phyloP scores from a whole-genome alignment of 768 basidiomycete species.

The Hygrophorus russula region DNA sequence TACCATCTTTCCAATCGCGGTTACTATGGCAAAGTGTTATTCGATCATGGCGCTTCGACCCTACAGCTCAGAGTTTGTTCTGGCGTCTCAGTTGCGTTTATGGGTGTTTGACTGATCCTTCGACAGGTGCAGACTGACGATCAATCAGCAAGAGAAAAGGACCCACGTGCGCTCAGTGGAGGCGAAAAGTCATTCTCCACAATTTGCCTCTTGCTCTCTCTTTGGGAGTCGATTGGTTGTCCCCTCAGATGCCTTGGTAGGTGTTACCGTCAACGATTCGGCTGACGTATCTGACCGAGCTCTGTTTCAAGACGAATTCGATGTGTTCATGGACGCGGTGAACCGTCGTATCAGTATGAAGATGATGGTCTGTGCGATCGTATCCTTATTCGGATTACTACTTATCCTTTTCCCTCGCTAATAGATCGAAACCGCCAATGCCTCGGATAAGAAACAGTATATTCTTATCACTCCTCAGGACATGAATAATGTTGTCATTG shows the following conservation, averaged over 20 bases:
- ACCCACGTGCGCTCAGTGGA: conserved; percentile 79
- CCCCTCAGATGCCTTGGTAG: conserved; percentile 85
- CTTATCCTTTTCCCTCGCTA: conserved; percentile 3
- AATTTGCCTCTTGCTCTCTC: conserved; percentile 82
- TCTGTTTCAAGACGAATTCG: conserved; percentile 70
- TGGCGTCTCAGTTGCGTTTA: neutral
- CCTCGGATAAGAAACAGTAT: conserved; percentile 83
- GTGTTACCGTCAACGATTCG: conserved; percentile 10
- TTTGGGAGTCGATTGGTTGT: conserved; percentile 94
- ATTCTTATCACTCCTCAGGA: conserved; percentile 95
- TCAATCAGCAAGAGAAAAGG: conserved; percentile 61
- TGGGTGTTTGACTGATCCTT: neutral
- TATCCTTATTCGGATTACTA: neutral
- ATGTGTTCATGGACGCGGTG: conserved; percentile 95
- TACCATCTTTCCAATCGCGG: conserved; percentile 78
- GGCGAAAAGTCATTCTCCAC: conserved; percentile 98
- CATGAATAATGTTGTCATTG: conserved; percentile 63
- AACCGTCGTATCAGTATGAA: conserved; percentile 89
- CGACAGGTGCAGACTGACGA: conserved; percentile 75
- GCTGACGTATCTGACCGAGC: conserved; percentile 1
- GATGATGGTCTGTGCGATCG: conserved; percentile 64
- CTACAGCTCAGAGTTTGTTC: conserved; percentile 49
- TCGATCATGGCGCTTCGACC: conserved; percentile 62
- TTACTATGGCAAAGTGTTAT: conserved; percentile 81
- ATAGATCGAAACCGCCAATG: conserved; percentile 83